These are phyloP conservation scores for Globisporangium polare DNA, from an alignment of 352 stramenopile species.

Conservation along the genomic window DNA sequence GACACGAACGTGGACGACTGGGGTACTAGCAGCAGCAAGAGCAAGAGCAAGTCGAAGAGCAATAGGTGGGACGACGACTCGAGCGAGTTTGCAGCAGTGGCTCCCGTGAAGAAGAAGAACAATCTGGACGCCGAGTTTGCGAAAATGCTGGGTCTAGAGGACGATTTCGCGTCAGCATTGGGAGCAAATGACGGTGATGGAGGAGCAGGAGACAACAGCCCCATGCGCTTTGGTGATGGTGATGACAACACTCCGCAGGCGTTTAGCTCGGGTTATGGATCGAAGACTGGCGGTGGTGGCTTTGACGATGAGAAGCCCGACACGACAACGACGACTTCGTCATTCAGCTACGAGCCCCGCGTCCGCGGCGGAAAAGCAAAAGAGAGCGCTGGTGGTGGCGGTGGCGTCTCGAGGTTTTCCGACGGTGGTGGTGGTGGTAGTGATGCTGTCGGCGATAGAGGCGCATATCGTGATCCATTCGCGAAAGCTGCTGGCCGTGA, in stretches of 20 bases:
- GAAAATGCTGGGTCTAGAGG: slow-evolving; percentile 59
- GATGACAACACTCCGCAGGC: background rate
- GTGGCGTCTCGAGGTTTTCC: background rate
- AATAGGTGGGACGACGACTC: slow-evolving; percentile 27
- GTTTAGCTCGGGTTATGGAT: background rate
- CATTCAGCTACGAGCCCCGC: slow-evolving; percentile 15
- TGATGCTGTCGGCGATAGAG: background rate
- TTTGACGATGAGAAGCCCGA: background rate
- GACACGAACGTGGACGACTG: slow-evolving; percentile 19
- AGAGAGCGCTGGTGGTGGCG: background rate
- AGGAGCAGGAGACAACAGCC: background rate
- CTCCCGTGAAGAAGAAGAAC: slow-evolving; percentile 33
- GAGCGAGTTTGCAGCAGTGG: slow-evolving; percentile 10
- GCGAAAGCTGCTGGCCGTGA: slow-evolving; percentile 1
- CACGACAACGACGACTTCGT: background rate
- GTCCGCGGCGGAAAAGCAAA: slow-evolving; percentile 4
- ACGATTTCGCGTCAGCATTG: slow-evolving; percentile 17
- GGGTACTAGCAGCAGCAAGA: slow-evolving; percentile 24
- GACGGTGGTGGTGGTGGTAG: background rate
- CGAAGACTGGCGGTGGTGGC: background rate
- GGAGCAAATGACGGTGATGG: background rate
- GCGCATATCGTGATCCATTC: slow-evolving; percentile 9
- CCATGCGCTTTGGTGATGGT: slow-evolving; percentile 6
- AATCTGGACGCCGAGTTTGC: slow-evolving; percentile 59
- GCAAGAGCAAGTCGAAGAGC: slow-evolving; percentile 20